These are phyloP conservation scores for Venturia pyrina DNA, from an alignment of 2,329 filamentous ascomycete genomes.

Conservation along the genomic window DNA sequence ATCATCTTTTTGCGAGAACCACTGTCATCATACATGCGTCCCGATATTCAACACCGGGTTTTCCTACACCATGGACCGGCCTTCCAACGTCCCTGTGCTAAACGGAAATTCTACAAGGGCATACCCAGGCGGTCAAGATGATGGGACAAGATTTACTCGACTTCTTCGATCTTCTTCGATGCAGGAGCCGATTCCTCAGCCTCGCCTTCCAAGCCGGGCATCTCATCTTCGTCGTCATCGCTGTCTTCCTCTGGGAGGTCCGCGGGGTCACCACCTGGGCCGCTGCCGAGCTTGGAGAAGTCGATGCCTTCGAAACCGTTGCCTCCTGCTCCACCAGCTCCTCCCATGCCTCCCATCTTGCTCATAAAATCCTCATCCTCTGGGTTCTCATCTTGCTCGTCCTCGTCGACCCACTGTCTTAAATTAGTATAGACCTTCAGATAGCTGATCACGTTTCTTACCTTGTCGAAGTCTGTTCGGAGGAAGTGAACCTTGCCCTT, in stretches of 20 bases:
- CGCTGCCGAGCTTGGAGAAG: constrained; percentile 13
- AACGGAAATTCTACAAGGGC: neutral
- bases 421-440: constrained; percentile 17
- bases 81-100: neutral
- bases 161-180: constrained; percentile 35
- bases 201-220: constrained; percentile 68
- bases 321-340: constrained; percentile 30
- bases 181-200: constrained; percentile 29
- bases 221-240: constrained; percentile 58
- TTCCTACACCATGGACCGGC: neutral
- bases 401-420: constrained; percentile 80
- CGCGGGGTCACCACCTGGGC: constrained; percentile 32
- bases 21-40: neutral
- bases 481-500: constrained; percentile 84
- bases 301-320: constrained; percentile 13
- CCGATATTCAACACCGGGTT: neutral
- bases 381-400: constrained; percentile 85
- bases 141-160: constrained; percentile 20
- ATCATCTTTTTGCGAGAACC: neutral
- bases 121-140: neutral
- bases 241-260: constrained; percentile 40
- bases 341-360: constrained; percentile 43
- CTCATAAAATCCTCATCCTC: constrained; percentile 62
- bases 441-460: constrained; percentile 22
- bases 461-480: constrained; percentile 98